Evolutionary conservation across 1,284 basidiomycete species (phyloP), one percentile per base, ranked within the genome.

Genomic region (Boletus sp.): DNA sequence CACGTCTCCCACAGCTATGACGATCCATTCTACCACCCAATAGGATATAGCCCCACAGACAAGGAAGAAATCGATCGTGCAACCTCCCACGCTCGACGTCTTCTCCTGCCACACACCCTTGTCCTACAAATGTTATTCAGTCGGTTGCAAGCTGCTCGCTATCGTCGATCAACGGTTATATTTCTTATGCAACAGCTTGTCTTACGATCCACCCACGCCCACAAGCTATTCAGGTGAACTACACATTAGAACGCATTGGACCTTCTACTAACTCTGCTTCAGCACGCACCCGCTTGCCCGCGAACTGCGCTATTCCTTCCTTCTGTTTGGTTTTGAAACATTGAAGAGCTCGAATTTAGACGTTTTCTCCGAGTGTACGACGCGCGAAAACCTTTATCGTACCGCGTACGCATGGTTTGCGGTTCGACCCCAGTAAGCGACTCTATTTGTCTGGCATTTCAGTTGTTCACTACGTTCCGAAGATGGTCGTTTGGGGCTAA

Each of bases 401-500:
- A 83, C 89, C 1, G 94, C 92, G 1, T 92, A 94, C 63, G 85
- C 86, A 5, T 99, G 97, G 97, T 99, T 99, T 74, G 80, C 88
- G n/a, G 83, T 88, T 37, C 83, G 88, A 16, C 92, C 94, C 12
- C 91, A 93, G 93, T 95, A 70, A 73, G 90, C 76, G 1, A 49
- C 48, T 15, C 41, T 45, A 41, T 43, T 18, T 42, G 7, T 47
- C 13, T 36, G 15, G 33, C 45, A 5, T 51, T 35, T 43, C 27
- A 29, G 44, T 36, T 22, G 41, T 55, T 61, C 6, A 62, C 11
- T 16, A 31, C 45, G 20, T 52, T 62, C 47, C 39, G 5, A 59
- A 95, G 93, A 66, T 99, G 96, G 96, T 89, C 94, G 7, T 98
- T 90, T 71, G 97, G 96, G 31, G 89, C 92, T 27, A 94, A 94